Evolutionary conservation across 768 basidiomycete species (phyloP), one percentile per base, ranked within the genome.

Genomic region (Xanthoconium stramineum): DNA sequence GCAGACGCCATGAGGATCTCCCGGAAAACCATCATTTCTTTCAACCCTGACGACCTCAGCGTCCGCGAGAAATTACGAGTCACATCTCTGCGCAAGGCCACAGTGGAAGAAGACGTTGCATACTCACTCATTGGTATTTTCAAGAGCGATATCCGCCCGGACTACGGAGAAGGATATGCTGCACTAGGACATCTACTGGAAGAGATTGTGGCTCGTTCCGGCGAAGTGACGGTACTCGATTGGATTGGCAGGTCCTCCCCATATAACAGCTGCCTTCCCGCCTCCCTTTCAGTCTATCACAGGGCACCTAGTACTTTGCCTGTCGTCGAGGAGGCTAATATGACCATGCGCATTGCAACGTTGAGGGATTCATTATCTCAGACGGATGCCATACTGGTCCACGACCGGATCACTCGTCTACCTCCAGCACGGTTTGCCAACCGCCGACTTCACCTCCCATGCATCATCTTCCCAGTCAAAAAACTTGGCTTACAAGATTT

Each of bases 201-300:
- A n/a, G n/a, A n/a, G n/a, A n/a, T n/a, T n/a, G n/a, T n/a, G n/a
- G n/a, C n/a, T n/a, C n/a, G n/a, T n/a, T n/a, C n/a, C n/a, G n/a
- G n/a, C n/a, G n/a, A n/a, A n/a, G n/a, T n/a, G n/a, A n/a, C n/a
- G n/a, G n/a, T n/a, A n/a, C n/a, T n/a, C n/a, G n/a, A n/a, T n/a
- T n/a, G n/a, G n/a, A n/a, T n/a, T n/a, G n/a, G n/a, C n/a, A n/a
- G n/a, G n/a, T n/a, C n/a, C n/a, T n/a, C n/a, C n/a, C n/a, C n/a
- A n/a, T n/a, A n/a, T n/a, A n/a, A n/a, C n/a, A n/a, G n/a, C n/a
- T 61, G 60, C 28, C 51, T 61, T 30, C 59, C 60, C 0, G 36
- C 17, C 8, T 17, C 47, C 12, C 43, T 61, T 32, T 15, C 44
- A 1, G 43, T 53, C 4, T 61, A 56, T 11, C 33, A 15, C 5